Evolutionary conservation across 306 rosid genomes (phyloP).

Genomic region (Glycine tomentella): DNA sequence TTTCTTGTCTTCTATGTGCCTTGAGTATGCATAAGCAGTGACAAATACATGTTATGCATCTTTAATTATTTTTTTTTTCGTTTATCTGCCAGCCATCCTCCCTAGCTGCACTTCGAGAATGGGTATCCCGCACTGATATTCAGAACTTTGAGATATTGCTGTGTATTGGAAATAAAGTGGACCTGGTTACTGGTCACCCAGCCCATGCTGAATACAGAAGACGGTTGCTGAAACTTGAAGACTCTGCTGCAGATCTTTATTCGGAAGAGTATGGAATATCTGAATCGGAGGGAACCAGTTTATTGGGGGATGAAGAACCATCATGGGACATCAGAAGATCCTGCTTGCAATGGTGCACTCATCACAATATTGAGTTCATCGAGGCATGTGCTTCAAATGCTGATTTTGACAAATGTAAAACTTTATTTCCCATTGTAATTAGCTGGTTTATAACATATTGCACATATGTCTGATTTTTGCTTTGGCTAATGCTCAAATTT

Average conservation of each 20-base stretch:
- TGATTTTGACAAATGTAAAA: conserved; percentile 83
- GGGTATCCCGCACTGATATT: conserved; percentile 74
- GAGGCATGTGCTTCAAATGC: conserved; percentile 88
- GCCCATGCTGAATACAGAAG: conserved; percentile 82
- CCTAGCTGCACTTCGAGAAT: conserved; percentile 66
- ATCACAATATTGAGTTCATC: conserved; percentile 76
- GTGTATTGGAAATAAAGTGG: conserved; percentile 93
- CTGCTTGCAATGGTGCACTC: conserved; percentile 81
- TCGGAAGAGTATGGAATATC: conserved; percentile 79
- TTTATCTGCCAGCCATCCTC: conserved; percentile 72
- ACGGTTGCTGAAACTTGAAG: conserved; percentile 61
- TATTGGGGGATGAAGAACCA: conserved; percentile 66
- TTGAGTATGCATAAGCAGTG: neutral
- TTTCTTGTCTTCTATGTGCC: conserved; percentile 20
- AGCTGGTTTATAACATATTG: conserved; percentile 28
- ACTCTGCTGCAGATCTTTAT: conserved; percentile 52
- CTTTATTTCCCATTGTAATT: conserved; percentile 36
- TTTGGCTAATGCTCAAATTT: conserved; percentile 20
- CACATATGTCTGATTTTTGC: conserved; percentile 12
- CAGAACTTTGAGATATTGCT: conserved; percentile 74
- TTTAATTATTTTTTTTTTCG: neutral
- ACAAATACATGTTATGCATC: conserved; percentile 19
- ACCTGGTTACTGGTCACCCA: conserved; percentile 79
- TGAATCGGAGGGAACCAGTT: conserved; percentile 83
- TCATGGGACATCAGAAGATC: conserved; percentile 64